Base-by-base conservation (phyloP, 2,329 filamentous ascomycete genomes). In the Phialocephala subalpina region DNA sequence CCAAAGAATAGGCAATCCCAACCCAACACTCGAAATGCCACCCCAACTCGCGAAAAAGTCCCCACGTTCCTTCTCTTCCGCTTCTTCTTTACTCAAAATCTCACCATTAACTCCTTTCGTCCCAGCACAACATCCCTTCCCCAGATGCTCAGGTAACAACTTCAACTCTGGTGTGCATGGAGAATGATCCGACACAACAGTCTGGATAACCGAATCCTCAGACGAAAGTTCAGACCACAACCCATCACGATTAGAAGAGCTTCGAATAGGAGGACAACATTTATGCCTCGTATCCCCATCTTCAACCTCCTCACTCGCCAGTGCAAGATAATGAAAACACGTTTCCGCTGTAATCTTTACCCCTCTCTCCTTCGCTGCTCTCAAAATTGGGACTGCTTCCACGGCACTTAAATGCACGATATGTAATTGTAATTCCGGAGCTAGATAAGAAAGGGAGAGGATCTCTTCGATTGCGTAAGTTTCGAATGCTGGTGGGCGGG, bases 31-130 rank as follows among this genome's bases (percentile, higher is more conserved):
- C 3, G 92, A 95, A 75, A 99, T 97, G 16, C 96, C 96, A 62
- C 96, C 96, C 96, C 96, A 99, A 0, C 94, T 94, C 3, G 91
- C 89, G 80, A 98, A 96, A 84, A 99, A 98, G 80, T 98, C 93
- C 42, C 96, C 96, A 27, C 80, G 78, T 25, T 82, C 79, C 42
- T 79, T 76, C 1, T 79, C 74, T 11, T 80, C 77, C 27, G 77
- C 76, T 77, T 79, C 73, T 66, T 78, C 78, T 1, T 66, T 64
- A 1, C 58, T 68, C 12, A 73, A 64, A 9, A 72, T 57, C 38
- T 73, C 69, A 7, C 72, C 73, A 38, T 74, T 74, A 0, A 74
- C 73, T 7, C 63, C 67, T 53, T 71, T 74, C 0, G 68, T 60
- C 7, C 59, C 60, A 20, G 67, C 57, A 9, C 60, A 74, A 52